These are phyloP conservation scores for Cutaneotrichosporon sp. DNA, from an alignment of 1,284 basidiomycete genomes.

Conservation along the genomic window DNA sequence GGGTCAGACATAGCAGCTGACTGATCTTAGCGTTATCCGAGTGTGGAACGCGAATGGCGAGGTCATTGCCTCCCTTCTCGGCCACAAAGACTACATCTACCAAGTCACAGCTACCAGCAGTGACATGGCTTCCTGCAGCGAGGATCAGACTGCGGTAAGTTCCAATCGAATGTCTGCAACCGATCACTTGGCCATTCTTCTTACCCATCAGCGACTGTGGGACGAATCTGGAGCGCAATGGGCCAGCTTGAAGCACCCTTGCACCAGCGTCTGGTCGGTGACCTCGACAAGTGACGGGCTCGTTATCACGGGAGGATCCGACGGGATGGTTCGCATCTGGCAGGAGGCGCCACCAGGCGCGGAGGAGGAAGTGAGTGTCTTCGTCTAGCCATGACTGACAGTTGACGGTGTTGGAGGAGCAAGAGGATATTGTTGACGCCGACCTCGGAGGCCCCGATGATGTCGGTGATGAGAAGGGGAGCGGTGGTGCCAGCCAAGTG, in stretches of 20 bases:
- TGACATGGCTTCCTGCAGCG: background rate
- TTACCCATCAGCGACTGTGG: background rate
- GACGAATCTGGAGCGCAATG: background rate
- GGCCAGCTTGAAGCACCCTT: background rate
- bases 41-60: background rate
- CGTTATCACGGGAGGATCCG: background rate
- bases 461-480: background rate
- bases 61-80: background rate
- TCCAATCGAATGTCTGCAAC: no score
- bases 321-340: background rate
- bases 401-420: background rate
- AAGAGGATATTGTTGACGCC: background rate
- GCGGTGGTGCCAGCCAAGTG: background rate
- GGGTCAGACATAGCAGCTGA: background rate
- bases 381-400: background rate
- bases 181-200: no score
- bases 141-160: conserved; percentile 1
- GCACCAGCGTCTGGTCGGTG: conserved; percentile 1
- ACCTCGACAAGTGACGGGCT: background rate
- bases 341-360: background rate
- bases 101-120: background rate
- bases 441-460: no score
- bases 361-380: background rate
- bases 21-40: background rate
- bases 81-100: conserved; percentile 1